phyloP scores from a whole-genome alignment of 2,329 filamentous ascomycete species.

The Stagonosporopsis cucurbitacearum region DNA sequence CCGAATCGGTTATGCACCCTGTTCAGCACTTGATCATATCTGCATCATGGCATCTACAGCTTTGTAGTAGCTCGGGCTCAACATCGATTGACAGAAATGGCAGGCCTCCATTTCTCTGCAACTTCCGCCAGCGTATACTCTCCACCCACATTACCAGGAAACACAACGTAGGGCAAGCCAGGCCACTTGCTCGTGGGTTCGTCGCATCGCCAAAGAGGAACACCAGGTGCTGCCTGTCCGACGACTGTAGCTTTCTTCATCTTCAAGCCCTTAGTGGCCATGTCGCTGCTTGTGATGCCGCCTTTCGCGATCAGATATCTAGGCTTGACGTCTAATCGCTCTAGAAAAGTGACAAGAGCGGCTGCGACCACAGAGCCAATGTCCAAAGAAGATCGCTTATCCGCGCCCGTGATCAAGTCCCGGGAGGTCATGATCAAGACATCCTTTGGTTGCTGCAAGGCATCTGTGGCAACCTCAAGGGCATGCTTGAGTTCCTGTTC shows the following conservation, averaged over 20 bases:
- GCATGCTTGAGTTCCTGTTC: slow-evolving; percentile 48
- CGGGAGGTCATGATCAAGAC: slow-evolving; percentile 67
- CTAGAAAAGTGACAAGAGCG: slow-evolving; percentile 59
- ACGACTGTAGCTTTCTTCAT: slow-evolving; percentile 63
- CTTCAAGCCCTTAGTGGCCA: slow-evolving; percentile 62
- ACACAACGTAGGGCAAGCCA: slow-evolving; percentile 63
- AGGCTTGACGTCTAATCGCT: slow-evolving; percentile 56
- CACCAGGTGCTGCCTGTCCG: slow-evolving; percentile 64
- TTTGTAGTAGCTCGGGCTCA: neutral
- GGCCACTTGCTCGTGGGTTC: slow-evolving; percentile 59
- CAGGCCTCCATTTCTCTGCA: slow-evolving; percentile 21
- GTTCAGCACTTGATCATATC: neutral
- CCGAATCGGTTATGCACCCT: neutral
- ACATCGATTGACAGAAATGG: slow-evolving; percentile 22
- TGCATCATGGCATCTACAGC: neutral
- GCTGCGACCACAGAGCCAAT: slow-evolving; percentile 62
- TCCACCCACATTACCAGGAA: slow-evolving; percentile 64
- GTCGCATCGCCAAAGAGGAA: slow-evolving; percentile 65
- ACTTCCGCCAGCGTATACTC: slow-evolving; percentile 21
- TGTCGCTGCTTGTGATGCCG: slow-evolving; percentile 66
- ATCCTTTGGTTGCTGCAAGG: slow-evolving; percentile 56
- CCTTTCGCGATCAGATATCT: slow-evolving; percentile 66
- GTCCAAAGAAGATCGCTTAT: slow-evolving; percentile 60
- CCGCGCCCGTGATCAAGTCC: slow-evolving; percentile 57
- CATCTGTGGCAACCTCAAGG: slow-evolving; percentile 32